Evolutionary conservation across 2,329 filamentous ascomycete species (phyloP), one percentile per base, ranked within the genome.

Genomic region (Endocalyx cinctus): DNA sequence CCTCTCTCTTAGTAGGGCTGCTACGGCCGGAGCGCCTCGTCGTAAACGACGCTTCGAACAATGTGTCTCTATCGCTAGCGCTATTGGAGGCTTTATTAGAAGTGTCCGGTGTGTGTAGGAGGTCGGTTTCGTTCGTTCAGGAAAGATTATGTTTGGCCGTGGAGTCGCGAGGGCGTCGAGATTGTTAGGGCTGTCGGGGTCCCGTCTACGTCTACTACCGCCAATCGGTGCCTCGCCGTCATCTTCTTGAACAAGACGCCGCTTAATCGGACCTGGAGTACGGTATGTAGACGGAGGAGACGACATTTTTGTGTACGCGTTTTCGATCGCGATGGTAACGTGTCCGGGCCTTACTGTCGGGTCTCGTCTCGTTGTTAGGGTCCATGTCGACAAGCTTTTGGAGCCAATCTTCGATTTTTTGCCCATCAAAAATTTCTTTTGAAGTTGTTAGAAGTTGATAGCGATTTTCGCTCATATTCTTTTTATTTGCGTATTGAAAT

Each of bases 361-460:
- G 20, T 23, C 19, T n/a, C n/a, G n/a, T 25, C 10, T 33, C 8
- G 13, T 12, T 14, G 22, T 17, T 8, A 12, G 16, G n/a, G 12
- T 33, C 31, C 10, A 13, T 6, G 23, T 33, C 31, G 23, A 17
- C n/a, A 17, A 33, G 25, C 19, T 17, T 20, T 26, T 20, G 31
- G 15, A 33, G 25, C 31, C 17, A 33, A 16, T 33, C 23, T 27
- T 33, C 22, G 10, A 27, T 26, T n/a, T n/a, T n/a, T n/a, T n/a
- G n/a, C n/a, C n/a, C 23, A 27, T 15, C n/a, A 17, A 10, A 27
- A 12, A 27, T 13, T 10, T 18, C 13, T 10, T 17, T 10, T 29
- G n/a, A 23, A 23, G 8, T n/a, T 8, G n/a, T 8, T n/a, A 23
- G 20, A 23, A 8, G 8, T 8, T 23, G 20, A 23, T n/a, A 23